A percentile compares a stretch with the other conserved stretches of the same genome.
phyloP scores from a whole-genome alignment of 1,139 yeast species.

The Zygosaccharomyces sapae region DNA sequence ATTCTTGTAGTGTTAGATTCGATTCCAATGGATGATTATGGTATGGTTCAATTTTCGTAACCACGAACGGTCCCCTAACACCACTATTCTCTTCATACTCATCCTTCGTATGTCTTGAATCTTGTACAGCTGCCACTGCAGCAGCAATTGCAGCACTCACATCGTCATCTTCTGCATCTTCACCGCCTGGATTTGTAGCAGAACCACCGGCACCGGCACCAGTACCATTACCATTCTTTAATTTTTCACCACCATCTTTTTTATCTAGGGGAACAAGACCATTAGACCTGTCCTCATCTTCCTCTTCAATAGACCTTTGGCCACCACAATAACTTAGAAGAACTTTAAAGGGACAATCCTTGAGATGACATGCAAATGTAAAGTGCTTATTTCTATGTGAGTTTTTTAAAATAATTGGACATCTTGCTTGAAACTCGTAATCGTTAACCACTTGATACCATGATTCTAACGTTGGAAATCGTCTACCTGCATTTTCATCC shows the following conservation, averaged over 20 bases:
- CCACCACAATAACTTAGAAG: conserved; percentile 31
- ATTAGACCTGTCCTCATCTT: conserved; percentile 11
- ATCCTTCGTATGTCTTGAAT: conserved; percentile 13
- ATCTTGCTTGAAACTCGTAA: conserved; percentile 36
- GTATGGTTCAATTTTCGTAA: conserved; percentile 36
- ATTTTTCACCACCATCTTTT: conserved; percentile 9
- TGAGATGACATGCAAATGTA: conserved; percentile 37
- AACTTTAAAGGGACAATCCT: conserved; percentile 35
- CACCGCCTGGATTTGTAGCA: conserved; percentile 1
- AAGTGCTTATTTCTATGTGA: conserved; percentile 37
- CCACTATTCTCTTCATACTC: conserved; percentile 11
- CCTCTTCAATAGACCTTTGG: conserved; percentile 13
- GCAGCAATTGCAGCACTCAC: conserved; percentile 34
- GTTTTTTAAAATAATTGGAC: conserved; percentile 36
- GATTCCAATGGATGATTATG: conserved; percentile 36
- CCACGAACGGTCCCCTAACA: conserved; percentile 33
- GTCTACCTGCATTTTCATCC: conserved; percentile 23
- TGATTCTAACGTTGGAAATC: conserved; percentile 31
- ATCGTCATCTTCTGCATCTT: conserved; percentile 22
- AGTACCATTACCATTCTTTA: conserved; percentile 7
- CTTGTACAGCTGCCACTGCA: conserved; percentile 28
- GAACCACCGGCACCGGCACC: conserved; percentile 1
- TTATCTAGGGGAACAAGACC: conserved; percentile 11
- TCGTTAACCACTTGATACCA: conserved; percentile 37
- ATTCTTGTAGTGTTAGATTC: conserved; percentile 31